Base-by-base conservation (phyloP, 2,329 filamentous ascomycete species). In the Aureobasidium subglaciale region DNA sequence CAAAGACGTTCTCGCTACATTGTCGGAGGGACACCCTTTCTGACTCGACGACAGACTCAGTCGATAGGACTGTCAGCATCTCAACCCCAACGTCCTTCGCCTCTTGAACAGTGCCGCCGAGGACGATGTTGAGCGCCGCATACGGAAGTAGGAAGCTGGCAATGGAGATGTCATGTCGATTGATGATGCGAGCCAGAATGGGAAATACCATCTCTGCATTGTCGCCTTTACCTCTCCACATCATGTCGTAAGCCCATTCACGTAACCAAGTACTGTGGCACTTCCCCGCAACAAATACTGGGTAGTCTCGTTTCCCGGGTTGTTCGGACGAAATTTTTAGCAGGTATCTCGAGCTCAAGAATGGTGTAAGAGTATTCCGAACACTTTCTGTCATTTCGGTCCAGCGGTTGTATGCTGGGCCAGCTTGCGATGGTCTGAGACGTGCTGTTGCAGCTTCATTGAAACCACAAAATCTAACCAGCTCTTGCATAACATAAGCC, bases 1-100 rank as follows among this genome's bases (percentile, higher is more conserved):
- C 83, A 68, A 99, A 99, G 2, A 96, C 85, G 56, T 87, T 90
- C 87, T 97, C 90, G 65, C 89, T 96, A 67, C 88, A 96, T 52
- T 88, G 77, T 65, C 92, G 88, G 64, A 90, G 81, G 49, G 89
- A 85, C 61, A 96, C 88, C 48, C 80, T 81, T 62, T 87, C 81
- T 16, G 71, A 68, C 24, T 75, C 71, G 20, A 72, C 70, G n/a
- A 78, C 70, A 29, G 80, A 78, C 60, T 88, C 78, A 50, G 81
- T 72, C 35, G 79, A 78, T n/a, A 99, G 73, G 29, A 99, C 84
- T 3, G 75, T 78, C 56, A 87, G 76, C 24, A 99, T 72, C 70
- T 99, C 95, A 10, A 75, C 71, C n/a, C 83, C 75, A 30, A 96
- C 78, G 55, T 85, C 78, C 20, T 79, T 69, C 46, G 82, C 81